Percentiles rank a stretch among this genome's conserved stretches.
Conservation (phyloP, 202 grass and related monocot genomes). For the Saccharum hybrid region DNA sequence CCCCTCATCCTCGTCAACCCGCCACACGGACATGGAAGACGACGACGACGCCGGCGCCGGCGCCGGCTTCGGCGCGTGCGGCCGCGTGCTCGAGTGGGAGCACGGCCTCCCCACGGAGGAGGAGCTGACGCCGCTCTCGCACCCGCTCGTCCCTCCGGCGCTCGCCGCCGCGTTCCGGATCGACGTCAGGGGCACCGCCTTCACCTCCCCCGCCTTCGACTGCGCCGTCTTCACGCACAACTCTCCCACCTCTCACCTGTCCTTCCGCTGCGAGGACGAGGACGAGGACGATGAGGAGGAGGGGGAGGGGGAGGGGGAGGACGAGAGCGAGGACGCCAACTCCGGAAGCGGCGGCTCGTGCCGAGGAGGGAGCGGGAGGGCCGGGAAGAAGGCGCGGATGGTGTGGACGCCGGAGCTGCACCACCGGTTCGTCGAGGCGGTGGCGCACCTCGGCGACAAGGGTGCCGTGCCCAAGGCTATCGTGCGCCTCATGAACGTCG, state of each 20-base stretch:
- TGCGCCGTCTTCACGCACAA: conserved; percentile 23
- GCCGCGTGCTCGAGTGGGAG: conserved; percentile 61
- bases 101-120: conserved; percentile 47
- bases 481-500: conserved; percentile 71
- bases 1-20: conserved; percentile 3
- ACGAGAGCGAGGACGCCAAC: conserved; percentile 22
- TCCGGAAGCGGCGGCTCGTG: not conserved
- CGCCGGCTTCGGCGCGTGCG: not conserved
- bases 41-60: not conserved
- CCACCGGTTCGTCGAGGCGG: conserved; percentile 68
- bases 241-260: conserved; percentile 39
- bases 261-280: conserved; percentile 9
- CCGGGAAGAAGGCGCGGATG: conserved; percentile 57
- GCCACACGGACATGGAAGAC: conserved; percentile 27
- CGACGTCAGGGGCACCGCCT: conserved; percentile 1
- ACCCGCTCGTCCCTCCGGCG: conserved; percentile 54
- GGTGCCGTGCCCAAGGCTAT: conserved; percentile 77
- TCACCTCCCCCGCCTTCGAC: not conserved
- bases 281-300: conserved; percentile 5
- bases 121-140: conserved; percentile 61
- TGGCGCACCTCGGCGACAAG: conserved; percentile 60
- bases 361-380: not conserved
- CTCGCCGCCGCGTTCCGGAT: conserved; percentile 68
- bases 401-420: conserved; percentile 70
- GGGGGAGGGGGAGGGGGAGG: not conserved